phyloP scores from a whole-genome alignment of 441 rosid genomes.

The Gossypium schwendimanii region DNA sequence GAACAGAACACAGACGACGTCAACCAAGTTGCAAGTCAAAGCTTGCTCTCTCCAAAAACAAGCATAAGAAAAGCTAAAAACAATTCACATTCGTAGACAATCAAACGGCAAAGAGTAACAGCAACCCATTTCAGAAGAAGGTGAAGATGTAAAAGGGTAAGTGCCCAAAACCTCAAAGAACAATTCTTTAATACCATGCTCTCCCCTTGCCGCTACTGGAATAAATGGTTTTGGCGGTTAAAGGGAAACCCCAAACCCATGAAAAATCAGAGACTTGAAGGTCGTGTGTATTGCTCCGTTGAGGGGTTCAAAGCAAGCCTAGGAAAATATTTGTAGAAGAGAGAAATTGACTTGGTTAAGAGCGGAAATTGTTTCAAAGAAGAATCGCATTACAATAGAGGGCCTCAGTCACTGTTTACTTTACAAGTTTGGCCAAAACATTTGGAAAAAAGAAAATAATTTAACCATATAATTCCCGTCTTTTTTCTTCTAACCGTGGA shows the following conservation, averaged over 20 bases:
- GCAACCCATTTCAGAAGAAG: slow-evolving; percentile 17
- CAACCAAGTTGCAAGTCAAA: slow-evolving; percentile 4
- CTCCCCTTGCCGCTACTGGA: slow-evolving; percentile 14
- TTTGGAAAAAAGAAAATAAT: too few species aligned
- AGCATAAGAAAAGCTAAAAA: not conserved
- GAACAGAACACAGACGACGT: slow-evolving; percentile 9
- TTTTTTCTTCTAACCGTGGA: too few species aligned
- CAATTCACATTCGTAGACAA: slow-evolving; percentile 15
- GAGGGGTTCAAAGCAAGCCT: not conserved
- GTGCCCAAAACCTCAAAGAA: slow-evolving; percentile 23
- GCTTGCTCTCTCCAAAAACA: not conserved
- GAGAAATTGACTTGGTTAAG: not conserved
- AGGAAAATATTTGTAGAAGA: not conserved
- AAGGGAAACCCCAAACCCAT: not conserved
- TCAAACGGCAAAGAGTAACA: slow-evolving; percentile 5
- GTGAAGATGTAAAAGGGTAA: slow-evolving; percentile 16
- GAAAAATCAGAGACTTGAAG: not conserved
- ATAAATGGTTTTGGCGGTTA: slow-evolving; percentile 8
- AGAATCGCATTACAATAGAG: not conserved
- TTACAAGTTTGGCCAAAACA: not conserved
- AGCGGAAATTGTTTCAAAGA: not conserved
- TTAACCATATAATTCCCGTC: too few species aligned
- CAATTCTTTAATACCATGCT: slow-evolving; percentile 4
- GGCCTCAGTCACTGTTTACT: not conserved
- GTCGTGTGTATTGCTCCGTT: not conserved